Conservation (phyloP, 106 monocot species). For the Cymbidium sinense region DNA sequence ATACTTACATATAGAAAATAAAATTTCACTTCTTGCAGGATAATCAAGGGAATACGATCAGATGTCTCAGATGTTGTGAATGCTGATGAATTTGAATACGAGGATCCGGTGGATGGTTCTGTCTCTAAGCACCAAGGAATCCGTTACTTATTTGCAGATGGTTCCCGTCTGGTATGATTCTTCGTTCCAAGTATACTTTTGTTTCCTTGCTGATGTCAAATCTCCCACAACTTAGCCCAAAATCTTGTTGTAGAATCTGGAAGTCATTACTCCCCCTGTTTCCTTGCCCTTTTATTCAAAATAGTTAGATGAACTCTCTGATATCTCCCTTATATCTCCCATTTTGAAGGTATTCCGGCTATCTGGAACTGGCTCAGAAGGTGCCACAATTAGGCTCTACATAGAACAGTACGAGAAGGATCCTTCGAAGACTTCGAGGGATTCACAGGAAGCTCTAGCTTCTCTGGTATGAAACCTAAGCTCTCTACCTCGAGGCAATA, state of each 20-base stretch:
- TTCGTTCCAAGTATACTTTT: not conserved
- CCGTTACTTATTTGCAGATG: constrained; percentile 86
- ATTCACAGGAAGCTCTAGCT: constrained; percentile 87
- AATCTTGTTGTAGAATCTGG: not conserved
- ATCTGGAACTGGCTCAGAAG: constrained; percentile 92
- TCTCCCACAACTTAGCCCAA: too few relatives aligned
- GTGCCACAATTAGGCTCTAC: constrained; percentile 90
- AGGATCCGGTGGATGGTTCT: constrained; percentile 95
- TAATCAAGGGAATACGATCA: constrained; percentile 59
- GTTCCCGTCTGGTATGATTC: constrained; percentile 66
- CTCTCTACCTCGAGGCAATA: not conserved
- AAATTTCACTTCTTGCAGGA: constrained; percentile 50
- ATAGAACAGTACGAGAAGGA: constrained; percentile 97
- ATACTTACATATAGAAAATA: not conserved
- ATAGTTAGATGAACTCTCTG: not conserved
- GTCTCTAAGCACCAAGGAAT: constrained; percentile 91
- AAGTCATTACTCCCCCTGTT: too few relatives aligned
- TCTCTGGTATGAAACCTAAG: constrained; percentile 52
- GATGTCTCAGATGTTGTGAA: constrained; percentile 66
- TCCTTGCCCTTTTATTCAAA: too few relatives aligned
- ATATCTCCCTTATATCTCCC: not conserved
- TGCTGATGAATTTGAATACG: constrained; percentile 98
- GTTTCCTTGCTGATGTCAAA: too few relatives aligned
- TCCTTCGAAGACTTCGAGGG: constrained; percentile 76
- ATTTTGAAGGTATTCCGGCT: constrained; percentile 80